A percentile compares a stretch with the other conserved stretches of the same genome.
Conservation (phyloP, 164 flowering plant genomes). For the Saururus chinensis region DNA sequence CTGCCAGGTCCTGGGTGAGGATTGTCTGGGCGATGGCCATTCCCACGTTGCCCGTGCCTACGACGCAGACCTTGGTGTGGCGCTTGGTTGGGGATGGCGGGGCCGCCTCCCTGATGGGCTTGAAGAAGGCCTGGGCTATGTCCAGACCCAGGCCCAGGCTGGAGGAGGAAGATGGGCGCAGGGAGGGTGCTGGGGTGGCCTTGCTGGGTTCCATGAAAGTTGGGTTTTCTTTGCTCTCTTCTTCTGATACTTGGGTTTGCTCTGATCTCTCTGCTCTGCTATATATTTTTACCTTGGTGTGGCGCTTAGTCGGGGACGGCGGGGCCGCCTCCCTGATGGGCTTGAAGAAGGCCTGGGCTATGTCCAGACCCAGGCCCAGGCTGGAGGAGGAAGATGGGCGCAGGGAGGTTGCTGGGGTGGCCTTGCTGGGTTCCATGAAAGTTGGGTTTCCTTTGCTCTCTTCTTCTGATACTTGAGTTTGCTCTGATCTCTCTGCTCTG, state of each 20-base stretch:
- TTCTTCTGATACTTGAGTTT: no score
- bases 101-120: conserved; percentile 32
- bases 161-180: conserved; percentile 12
- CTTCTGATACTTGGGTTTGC: no score
- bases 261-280: no score
- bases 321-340: conserved; percentile 39
- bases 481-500: no score
- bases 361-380: conserved; percentile 40
- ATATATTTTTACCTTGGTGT: conserved; percentile 63
- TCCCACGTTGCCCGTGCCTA: conserved; percentile 51
- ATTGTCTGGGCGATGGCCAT: conserved; percentile 91
- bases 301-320: conserved; percentile 43
- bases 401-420: background rate
- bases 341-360: conserved; percentile 48
- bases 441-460: background rate
- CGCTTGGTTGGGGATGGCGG: conserved; percentile 46
- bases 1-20: conserved; percentile 69
- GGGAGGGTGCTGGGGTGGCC: background rate
- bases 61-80: conserved; percentile 62
- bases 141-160: conserved; percentile 38
- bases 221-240: background rate
- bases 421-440: background rate
- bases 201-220: background rate
- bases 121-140: conserved; percentile 49
- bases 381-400: conserved; percentile 13